Evolutionary conservation across 2,329 filamentous ascomycete species (phyloP), one percentile per base, ranked within the genome.

Genomic region (Colletotrichum scovillei): DNA sequence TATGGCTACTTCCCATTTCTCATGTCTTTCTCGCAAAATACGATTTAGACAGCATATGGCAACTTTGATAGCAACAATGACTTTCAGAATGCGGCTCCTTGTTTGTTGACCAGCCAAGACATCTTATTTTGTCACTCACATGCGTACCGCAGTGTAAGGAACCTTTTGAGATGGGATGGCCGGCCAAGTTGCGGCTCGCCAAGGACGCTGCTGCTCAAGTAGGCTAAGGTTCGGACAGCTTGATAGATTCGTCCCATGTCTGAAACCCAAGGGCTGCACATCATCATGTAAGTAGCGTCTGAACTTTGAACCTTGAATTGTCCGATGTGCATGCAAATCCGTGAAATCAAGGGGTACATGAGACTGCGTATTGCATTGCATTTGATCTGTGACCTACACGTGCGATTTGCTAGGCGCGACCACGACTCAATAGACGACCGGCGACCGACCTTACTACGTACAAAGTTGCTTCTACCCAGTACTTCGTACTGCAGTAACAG

Each of bases 281-380:
- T 66, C 71, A 73, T 73, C 56, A 70, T 70, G 60, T 73, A 30
- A 59, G 67, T 71, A 65, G 71, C 71, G 71, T 62, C 71, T 70
- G 71, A 71, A 73, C 46, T 64, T 42, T 59, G 59, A 72, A 69
- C 66, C 30, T 69, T 72, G 53, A 8, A 30, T 30, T 53, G 42
- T 56, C 32, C 55, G 46, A 71, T 71, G 53, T 19, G 55, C 60
- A 64, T 58, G 55, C 32, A 35, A 26, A 42, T 16, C 16, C 28
- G 55, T 58, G 55, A 19, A 9, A 19, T 35, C 32, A 49, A 49
- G 19, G 19, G 42, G 5, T 12, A 32, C 28, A 32, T 58, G 42
- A 22, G 42, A 49, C 42, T 49, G 42, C 42, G 42, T 49, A n/a
- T 49, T 22, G 42, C 42, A 9, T 49, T 49, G 42, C 42, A 49